Base-by-base conservation (phyloP, 116 monocot species). In the Thalassia testudinum region DNA sequence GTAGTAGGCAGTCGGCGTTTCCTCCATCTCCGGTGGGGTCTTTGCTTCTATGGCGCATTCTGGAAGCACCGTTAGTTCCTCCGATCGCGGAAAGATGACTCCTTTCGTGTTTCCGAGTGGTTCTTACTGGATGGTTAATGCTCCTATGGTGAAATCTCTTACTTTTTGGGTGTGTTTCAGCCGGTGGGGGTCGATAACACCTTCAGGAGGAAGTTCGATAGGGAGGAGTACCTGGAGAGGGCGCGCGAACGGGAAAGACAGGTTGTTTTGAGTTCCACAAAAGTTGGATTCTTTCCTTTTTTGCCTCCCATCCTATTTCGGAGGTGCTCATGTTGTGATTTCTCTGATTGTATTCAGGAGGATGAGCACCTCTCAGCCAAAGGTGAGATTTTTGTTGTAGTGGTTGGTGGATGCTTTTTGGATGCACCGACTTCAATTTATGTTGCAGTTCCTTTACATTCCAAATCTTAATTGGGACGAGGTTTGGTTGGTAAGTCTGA, bases 181-280 rank as follows among this genome's bases (percentile, higher is more conserved):
- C 63, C 77, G 0, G 84, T 57, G 56, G 95, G 95, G 11, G 89
- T 97, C 27, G 95, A 97, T 57, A 97, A 97, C 43, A 97, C 95
- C 25, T 82, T 64, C 52, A 79, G 89, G 59, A 84, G 74, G 75
- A 97, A 89, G 60, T 89, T 69, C 47, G 64, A 97, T 64, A 54
- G 56, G 27, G 95, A 97, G 26, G 97, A 97, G 57, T 78, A 58
- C 52, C 59, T 85, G 57, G 78, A 89, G 43, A 65, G 77, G 62
- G 89, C 82, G n/a, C 71, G 89, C 8, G 67, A 97, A 62, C 63
- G 97, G 24, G 75, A 81, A 53, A 65, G 74, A 57, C 61, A 78
- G 80, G 80, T 90, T 49, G 3, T 10, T 65, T 42, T 21, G 22
- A 21, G n/a, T n/a, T n/a, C n/a, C n/a, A n/a, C n/a, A n/a, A n/a